Evolutionary conservation across 345 rosid genomes (phyloP).

Genomic region (Cardamine occulta): DNA sequence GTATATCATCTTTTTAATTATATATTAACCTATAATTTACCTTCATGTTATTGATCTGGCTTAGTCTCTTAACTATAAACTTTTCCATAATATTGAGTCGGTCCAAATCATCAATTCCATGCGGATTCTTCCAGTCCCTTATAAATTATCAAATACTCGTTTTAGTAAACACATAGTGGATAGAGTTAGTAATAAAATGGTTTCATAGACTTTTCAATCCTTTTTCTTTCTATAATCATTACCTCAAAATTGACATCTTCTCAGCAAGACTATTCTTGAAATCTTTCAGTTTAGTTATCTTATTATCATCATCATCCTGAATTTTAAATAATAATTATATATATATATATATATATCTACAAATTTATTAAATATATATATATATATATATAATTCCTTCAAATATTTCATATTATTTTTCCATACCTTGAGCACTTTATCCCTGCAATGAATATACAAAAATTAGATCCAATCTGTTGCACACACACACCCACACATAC

Average conservation of each 20-base stretch:
- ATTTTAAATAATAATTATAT: neutral
- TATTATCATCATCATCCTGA: slow-evolving; percentile 5
- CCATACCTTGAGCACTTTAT: neutral
- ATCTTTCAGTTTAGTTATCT: neutral
- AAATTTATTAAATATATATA: neutral
- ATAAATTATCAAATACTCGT: no score
- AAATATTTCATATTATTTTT: neutral
- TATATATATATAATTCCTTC: neutral
- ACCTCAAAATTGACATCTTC: slow-evolving; percentile 1
- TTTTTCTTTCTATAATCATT: neutral
- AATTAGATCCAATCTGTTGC: neutral
- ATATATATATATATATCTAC: neutral
- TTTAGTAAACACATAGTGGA: neutral
- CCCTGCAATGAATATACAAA: slow-evolving; percentile 16
- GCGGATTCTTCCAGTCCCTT: slow-evolving; percentile 12
- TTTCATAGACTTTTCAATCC: neutral
- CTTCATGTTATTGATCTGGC: neutral
- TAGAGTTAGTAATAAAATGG: neutral
- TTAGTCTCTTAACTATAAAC: neutral
- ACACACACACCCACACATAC: neutral
- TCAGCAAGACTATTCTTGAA: neutral
- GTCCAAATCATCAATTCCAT: slow-evolving; percentile 8
- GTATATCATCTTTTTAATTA: neutral
- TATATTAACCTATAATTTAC: neutral
- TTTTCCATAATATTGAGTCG: slow-evolving; percentile 24